These are phyloP conservation scores for Mycena galopus DNA, from an alignment of 768 basidiomycete genomes.

Conservation along the genomic window DNA sequence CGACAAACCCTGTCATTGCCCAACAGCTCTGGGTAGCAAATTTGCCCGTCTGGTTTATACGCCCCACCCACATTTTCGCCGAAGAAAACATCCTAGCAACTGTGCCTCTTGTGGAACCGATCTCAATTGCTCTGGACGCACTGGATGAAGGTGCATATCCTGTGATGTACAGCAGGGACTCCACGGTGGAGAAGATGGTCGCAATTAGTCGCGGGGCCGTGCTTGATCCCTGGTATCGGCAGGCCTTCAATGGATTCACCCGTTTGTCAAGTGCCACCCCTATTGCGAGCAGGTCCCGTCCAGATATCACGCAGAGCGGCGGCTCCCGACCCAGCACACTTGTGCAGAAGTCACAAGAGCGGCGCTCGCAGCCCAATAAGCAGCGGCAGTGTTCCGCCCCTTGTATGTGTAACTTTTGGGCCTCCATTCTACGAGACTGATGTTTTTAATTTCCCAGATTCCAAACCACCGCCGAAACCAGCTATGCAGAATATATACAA, in stretches of 20 bases:
- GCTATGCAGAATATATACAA: neutral
- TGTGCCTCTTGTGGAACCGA: neutral
- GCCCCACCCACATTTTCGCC: neutral
- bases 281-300: neutral
- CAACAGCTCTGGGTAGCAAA: slow-evolving; percentile 1
- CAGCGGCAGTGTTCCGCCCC: no score
- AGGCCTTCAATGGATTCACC: neutral
- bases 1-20: neutral
- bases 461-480: neutral
- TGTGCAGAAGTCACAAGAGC: neutral
- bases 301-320: no score
- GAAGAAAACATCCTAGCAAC: neutral
- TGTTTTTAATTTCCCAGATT: neutral
- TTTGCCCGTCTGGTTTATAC: neutral
- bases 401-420: no score
- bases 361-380: no score
- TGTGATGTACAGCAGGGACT: neutral
- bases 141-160: neutral
- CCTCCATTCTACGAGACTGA: no score
- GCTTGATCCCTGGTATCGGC: neutral
- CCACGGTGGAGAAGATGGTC: neutral
- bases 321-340: neutral
- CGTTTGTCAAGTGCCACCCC: neutral
- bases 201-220: neutral
- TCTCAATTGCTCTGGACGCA: neutral